Percentiles rank a stretch among this genome's conserved stretches.
Conservation (phyloP, 2,329 filamentous ascomycete species). For the Pestalotiopsis sp. region DNA sequence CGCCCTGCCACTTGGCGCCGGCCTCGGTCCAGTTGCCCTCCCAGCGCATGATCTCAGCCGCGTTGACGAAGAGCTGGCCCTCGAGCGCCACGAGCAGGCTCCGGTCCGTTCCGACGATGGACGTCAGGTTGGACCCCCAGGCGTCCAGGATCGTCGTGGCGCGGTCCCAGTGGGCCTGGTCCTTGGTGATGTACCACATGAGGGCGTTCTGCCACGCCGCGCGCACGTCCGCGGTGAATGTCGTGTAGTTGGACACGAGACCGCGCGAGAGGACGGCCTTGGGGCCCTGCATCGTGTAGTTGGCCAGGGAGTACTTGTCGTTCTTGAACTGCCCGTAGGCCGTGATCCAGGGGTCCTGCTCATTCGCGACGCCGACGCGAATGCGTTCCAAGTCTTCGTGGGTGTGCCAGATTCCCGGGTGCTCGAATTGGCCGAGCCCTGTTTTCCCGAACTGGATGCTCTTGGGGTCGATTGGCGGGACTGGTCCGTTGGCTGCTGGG, state of each 20-base stretch:
- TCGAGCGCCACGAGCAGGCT: conserved; percentile 41
- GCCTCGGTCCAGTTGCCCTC: conserved; percentile 41
- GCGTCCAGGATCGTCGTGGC: conserved; percentile 39
- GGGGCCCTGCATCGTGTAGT: conserved; percentile 35
- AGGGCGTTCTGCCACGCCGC: conserved; percentile 43
- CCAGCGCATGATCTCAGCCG: conserved; percentile 47
- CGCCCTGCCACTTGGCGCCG: conserved; percentile 36
- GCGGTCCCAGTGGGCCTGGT: conserved; percentile 36
- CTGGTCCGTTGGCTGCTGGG: background rate
- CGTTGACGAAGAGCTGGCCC: conserved; percentile 42
- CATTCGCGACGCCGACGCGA: background rate
- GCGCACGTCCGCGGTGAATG: conserved; percentile 37
- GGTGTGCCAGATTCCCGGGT: background rate
- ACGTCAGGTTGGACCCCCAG: conserved; percentile 35
- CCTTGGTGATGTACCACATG: conserved; percentile 45
- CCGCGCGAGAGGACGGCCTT: conserved; percentile 35
- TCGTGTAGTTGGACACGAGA: conserved; percentile 36
- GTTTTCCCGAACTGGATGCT: background rate
- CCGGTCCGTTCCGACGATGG: conserved; percentile 36
- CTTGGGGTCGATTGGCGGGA: background rate
- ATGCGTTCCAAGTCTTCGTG: background rate
- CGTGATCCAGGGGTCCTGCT: background rate
- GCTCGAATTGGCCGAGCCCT: background rate
- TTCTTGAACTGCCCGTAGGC: background rate
- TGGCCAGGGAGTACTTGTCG: background rate